A percentile compares a stretch with the other conserved stretches of the same genome.
These are phyloP conservation scores for Didymosphaeria variabile DNA, from an alignment of 2,329 filamentous ascomycete genomes.

Conservation along the genomic window DNA sequence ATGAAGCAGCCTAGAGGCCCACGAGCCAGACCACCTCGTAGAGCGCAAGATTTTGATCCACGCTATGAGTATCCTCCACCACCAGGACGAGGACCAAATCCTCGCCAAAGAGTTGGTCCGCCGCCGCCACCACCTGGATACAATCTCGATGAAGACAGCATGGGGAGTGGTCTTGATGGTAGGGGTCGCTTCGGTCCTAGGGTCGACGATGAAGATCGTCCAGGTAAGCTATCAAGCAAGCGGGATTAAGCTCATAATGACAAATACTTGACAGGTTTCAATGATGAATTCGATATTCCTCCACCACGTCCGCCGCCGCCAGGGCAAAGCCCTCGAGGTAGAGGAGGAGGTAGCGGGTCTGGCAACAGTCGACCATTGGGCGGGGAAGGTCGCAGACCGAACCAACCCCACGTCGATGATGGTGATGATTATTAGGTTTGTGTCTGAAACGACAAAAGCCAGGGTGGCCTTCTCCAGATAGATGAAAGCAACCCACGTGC, in stretches of 20 bases:
- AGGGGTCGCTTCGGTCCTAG: not conserved
- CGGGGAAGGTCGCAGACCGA: not conserved
- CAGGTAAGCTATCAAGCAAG: not conserved
- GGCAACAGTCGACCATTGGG: not conserved
- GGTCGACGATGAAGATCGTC: not conserved
- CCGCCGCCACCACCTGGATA: not conserved
- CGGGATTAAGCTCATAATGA: not conserved
- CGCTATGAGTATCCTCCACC: not conserved
- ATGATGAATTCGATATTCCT: not conserved
- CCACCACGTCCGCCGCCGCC: constrained; percentile 1
- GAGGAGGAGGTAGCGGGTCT: constrained; percentile 8
- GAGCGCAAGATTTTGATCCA: not conserved
- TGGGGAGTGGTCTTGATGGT: not conserved
- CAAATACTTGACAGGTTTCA: not conserved
- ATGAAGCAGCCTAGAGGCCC: not conserved
- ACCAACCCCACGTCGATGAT: constrained; percentile 18
- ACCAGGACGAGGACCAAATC: not conserved
- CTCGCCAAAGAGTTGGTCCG: not conserved
- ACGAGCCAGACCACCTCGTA: not conserved
- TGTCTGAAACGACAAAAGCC: not conserved
- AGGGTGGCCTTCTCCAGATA: not conserved
- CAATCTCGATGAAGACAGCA: not conserved
- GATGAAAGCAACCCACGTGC: not conserved
- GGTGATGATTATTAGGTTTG: constrained; percentile 10
- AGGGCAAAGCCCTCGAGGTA: constrained; percentile 3